Percentiles rank a stretch among this genome's conserved stretches.
Conservation (phyloP, 176 grass and related monocot genomes). For the Oryza coarctata region DNA sequence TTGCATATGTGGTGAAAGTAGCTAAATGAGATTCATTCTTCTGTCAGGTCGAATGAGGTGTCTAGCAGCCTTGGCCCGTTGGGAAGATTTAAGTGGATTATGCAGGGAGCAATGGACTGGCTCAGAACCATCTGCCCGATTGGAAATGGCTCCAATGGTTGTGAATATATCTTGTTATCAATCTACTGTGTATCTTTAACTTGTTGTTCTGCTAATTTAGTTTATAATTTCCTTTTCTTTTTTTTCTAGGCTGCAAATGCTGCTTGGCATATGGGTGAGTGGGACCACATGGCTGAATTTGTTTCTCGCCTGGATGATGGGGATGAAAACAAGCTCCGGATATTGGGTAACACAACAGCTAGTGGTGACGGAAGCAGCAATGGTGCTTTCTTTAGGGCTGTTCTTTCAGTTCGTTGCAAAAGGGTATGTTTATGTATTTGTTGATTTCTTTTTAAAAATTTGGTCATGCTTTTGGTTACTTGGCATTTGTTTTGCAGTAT, state of each 20-base stretch:
- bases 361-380: conserved; percentile 98
- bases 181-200: conserved; percentile 5
- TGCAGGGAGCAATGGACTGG: conserved; percentile 99
- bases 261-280: conserved; percentile 99
- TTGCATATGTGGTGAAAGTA: not conserved
- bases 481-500: conserved; percentile 52
- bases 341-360: conserved; percentile 77
- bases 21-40: conserved; percentile 32
- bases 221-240: not conserved
- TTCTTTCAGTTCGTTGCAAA: conserved; percentile 87
- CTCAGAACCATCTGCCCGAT: conserved; percentile 80
- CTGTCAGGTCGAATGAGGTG: conserved; percentile 88
- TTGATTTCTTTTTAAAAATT: conserved; percentile 16
- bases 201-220: not conserved
- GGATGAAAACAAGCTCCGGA: conserved; percentile 81
- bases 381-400: conserved; percentile 94
- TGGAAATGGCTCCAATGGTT: conserved; percentile 99
- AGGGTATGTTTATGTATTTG: conserved; percentile 44
- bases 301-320: conserved; percentile 90
- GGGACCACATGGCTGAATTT: conserved; percentile 98
- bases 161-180: conserved; percentile 22
- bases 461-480: conserved; percentile 17
- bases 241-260: conserved; percentile 79
- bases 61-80: conserved; percentile 87
- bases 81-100: conserved; percentile 86